Percentiles rank a stretch among this genome's conserved stretches.
Evolutionary conservation across 2,329 filamentous ascomycete genomes (phyloP).

Genomic region (Cordyceps pruinosa): DNA sequence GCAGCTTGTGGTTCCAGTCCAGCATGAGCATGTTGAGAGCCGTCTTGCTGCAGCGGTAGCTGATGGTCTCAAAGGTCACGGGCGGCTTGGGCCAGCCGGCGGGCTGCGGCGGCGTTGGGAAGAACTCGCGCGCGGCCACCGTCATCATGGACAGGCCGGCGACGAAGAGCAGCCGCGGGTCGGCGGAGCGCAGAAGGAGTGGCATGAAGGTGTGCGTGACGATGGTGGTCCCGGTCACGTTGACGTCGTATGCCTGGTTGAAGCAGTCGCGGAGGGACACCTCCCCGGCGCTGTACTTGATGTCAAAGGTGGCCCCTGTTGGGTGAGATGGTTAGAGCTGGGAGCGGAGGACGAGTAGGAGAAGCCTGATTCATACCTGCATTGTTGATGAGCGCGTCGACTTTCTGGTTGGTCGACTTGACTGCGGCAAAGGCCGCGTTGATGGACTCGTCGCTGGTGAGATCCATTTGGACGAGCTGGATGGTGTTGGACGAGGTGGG

Average conservation of each 20-base stretch:
- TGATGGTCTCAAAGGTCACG: conserved; percentile 5
- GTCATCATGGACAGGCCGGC: conserved; percentile 34
- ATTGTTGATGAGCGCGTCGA: conserved; percentile 31
- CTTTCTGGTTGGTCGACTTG: conserved; percentile 18
- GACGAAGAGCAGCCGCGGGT: conserved; percentile 40
- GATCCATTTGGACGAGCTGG: conserved; percentile 26
- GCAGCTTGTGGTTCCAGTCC: conserved; percentile 32
- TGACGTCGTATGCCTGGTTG: conserved; percentile 39
- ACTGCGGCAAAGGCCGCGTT: conserved; percentile 21
- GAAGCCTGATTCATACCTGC: conserved; percentile 20
- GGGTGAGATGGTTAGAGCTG: background rate
- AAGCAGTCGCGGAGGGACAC: conserved; percentile 31
- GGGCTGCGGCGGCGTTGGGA: conserved; percentile 20
- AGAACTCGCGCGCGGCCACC: conserved; percentile 21
- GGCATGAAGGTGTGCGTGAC: conserved; percentile 31
- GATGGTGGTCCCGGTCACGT: conserved; percentile 37
- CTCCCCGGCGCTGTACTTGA: conserved; percentile 17
- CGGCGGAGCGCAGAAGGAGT: conserved; percentile 31
- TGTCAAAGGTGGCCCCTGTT: conserved; percentile 35
- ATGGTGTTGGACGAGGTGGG: conserved; percentile 33
- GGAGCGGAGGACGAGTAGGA: no score
- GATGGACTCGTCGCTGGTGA: conserved; percentile 27
- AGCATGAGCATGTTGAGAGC: conserved; percentile 17
- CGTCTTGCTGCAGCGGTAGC: conserved; percentile 15
- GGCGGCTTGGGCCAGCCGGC: conserved; percentile 44